Percentiles rank a stretch among this genome's conserved stretches.
Conservation (phyloP, 2,329 filamentous ascomycete genomes). For the Exophiala xenobiotica region DNA sequence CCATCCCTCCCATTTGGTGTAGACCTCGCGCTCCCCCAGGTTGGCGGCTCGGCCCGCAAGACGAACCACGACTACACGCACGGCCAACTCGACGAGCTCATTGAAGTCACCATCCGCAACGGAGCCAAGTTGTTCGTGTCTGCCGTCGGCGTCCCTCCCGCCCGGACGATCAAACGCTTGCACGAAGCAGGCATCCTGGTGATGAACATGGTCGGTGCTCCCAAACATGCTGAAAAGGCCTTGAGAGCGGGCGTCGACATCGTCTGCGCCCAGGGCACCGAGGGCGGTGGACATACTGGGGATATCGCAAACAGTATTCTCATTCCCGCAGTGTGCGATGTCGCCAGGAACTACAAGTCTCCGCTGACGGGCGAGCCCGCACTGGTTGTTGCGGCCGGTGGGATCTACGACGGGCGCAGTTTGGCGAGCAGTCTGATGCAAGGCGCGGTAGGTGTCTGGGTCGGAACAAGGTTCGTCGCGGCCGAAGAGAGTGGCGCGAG, state of each 20-base stretch:
- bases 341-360: conserved; percentile 70
- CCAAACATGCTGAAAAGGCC: conserved; percentile 86
- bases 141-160: conserved; percentile 83
- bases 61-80: conserved; percentile 96
- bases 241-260: conserved; percentile 84
- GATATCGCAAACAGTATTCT: conserved; percentile 83
- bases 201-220: conserved; percentile 98
- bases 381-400: conserved; percentile 84
- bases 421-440: conserved; percentile 82
- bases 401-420: conserved; percentile 77
- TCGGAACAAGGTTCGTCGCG: conserved; percentile 89
- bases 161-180: conserved; percentile 68
- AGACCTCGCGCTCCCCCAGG: conserved; percentile 85
- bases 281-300: conserved; percentile 91
- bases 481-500: conserved; percentile 77
- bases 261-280: conserved; percentile 86
- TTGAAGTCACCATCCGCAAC: conserved; percentile 80
- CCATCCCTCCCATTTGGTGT: conserved; percentile 81
- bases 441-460: conserved; percentile 87
- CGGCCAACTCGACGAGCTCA: conserved; percentile 81
- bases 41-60: conserved; percentile 78
- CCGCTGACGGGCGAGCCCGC: conserved; percentile 68
- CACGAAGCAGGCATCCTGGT: conserved; percentile 78
- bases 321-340: conserved; percentile 82
- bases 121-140: conserved; percentile 83